phyloP scores from a whole-genome alignment of 495 filamentous ascomycete species.

The Neurospora sp. region DNA sequence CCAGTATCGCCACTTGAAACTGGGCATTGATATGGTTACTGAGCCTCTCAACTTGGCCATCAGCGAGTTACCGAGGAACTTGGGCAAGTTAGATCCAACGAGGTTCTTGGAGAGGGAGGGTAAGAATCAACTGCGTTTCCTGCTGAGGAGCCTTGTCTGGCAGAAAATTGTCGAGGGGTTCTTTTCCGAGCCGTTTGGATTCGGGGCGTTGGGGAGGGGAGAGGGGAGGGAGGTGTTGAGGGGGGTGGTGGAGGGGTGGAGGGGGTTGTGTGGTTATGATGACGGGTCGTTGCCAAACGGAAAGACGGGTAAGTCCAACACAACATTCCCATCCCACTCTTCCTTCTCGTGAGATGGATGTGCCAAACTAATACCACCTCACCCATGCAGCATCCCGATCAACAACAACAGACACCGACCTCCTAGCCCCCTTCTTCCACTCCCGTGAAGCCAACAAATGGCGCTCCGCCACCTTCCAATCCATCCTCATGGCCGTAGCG shows the following conservation, averaged over 20 bases:
- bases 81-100: slow-evolving; percentile 5
- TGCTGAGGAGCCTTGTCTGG: slow-evolving; percentile 20
- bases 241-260: slow-evolving; percentile 2
- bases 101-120: slow-evolving; percentile 13
- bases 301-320: neutral
- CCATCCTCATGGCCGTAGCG: slow-evolving; percentile 7
- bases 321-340: neutral
- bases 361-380: neutral
- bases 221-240: slow-evolving; percentile 1
- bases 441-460: slow-evolving; percentile 19
- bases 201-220: slow-evolving; percentile 17
- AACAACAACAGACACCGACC: neutral
- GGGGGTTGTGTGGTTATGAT: slow-evolving; percentile 1
- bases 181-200: slow-evolving; percentile 22
- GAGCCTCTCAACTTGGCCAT: slow-evolving; percentile 9
- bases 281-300: neutral
- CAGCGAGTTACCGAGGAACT: neutral
- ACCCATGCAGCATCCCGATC: neutral
- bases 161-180: slow-evolving; percentile 16
- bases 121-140: slow-evolving; percentile 4
- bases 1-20: slow-evolving; percentile 17
- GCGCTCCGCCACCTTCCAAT: slow-evolving; percentile 21
- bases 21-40: slow-evolving; percentile 10
- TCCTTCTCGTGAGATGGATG: neutral
- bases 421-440: slow-evolving; percentile 5